Evolutionary conservation across 495 filamentous ascomycete species (phyloP).

Genomic region (Endocarpon pusillum): DNA sequence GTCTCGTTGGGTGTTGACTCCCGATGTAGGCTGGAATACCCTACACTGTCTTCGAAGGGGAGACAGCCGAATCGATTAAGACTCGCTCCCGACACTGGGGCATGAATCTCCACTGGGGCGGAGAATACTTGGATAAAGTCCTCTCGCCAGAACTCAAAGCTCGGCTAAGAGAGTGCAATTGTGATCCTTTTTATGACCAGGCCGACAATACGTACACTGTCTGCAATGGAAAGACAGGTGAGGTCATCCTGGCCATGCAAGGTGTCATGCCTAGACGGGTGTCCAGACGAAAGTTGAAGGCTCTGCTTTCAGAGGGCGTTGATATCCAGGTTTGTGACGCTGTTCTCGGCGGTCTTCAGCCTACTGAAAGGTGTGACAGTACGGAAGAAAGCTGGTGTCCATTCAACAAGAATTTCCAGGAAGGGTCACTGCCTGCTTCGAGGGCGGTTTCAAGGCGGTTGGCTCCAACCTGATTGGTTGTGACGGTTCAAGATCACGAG

Average conservation of each 20-base stretch:
- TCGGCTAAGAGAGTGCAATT: slow-evolving; percentile 1
- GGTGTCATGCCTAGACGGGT: slow-evolving; percentile 21
- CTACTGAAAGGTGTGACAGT: slow-evolving; percentile 2
- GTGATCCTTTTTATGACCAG: slow-evolving; percentile 1
- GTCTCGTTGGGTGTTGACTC: slow-evolving; percentile 5
- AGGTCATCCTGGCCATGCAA: slow-evolving; percentile 13
- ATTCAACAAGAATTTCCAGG: slow-evolving; percentile 2
- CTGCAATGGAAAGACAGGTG: slow-evolving; percentile 25
- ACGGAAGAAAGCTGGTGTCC: slow-evolving; percentile 8
- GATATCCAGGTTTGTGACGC: slow-evolving; percentile 14
- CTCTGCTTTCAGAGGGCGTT: slow-evolving; percentile 16
- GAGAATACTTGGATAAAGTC: slow-evolving; percentile 20
- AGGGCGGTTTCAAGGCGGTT: slow-evolving; percentile 6
- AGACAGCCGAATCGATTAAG: slow-evolving; percentile 14
- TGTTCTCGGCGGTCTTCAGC: neutral
- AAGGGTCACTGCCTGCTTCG: slow-evolving; percentile 10
- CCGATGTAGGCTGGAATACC: slow-evolving; percentile 27
- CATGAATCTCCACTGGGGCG: slow-evolving; percentile 37
- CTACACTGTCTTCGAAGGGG: slow-evolving; percentile 31
- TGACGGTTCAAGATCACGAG: slow-evolving; percentile 9
- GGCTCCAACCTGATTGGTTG: slow-evolving; percentile 10
- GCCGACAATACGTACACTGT: slow-evolving; percentile 15
- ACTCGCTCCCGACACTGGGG: slow-evolving; percentile 37
- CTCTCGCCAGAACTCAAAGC: slow-evolving; percentile 16
- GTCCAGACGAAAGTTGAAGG: slow-evolving; percentile 17